Percentiles rank a stretch among this genome's conserved stretches.
Evolutionary conservation across 179 eudicot genomes (phyloP).

Genomic region (Beta lomatogona): DNA sequence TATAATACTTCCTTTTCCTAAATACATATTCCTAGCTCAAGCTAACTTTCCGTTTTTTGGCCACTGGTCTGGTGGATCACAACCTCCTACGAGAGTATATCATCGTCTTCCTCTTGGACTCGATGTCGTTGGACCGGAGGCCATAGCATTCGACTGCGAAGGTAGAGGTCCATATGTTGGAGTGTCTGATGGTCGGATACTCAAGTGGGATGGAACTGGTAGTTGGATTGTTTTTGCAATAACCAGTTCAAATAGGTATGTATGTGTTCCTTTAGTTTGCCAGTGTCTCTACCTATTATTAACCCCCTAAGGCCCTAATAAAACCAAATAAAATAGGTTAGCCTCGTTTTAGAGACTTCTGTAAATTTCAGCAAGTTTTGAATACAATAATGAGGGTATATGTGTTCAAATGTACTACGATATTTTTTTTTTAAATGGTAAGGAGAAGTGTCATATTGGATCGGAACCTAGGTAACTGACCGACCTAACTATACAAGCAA

Average conservation of each 20-base stretch:
- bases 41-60: not conserved
- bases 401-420: no score
- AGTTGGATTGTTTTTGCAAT: constrained; percentile 24
- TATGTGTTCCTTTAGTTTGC: no score
- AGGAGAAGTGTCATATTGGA: no score
- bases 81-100: not conserved
- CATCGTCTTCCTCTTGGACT: not conserved
- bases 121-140: constrained; percentile 18
- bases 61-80: not conserved
- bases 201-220: constrained; percentile 5
- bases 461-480: no score
- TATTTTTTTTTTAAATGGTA: no score
- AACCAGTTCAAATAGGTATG: constrained; percentile 20
- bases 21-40: not conserved
- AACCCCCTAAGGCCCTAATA: no score
- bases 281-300: no score
- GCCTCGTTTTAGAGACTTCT: no score
- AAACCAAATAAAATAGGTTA: no score
- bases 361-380: no score
- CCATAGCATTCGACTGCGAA: constrained; percentile 29
- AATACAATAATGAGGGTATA: no score
- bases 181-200: constrained; percentile 26
- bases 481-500: no score
- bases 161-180: constrained; percentile 34
- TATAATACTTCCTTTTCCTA: not conserved